Percentiles rank a stretch among this genome's conserved stretches.
These are phyloP conservation scores for Phytophthora tubulina DNA, from an alignment of 352 stramenopile genomes.

Conservation along the genomic window DNA sequence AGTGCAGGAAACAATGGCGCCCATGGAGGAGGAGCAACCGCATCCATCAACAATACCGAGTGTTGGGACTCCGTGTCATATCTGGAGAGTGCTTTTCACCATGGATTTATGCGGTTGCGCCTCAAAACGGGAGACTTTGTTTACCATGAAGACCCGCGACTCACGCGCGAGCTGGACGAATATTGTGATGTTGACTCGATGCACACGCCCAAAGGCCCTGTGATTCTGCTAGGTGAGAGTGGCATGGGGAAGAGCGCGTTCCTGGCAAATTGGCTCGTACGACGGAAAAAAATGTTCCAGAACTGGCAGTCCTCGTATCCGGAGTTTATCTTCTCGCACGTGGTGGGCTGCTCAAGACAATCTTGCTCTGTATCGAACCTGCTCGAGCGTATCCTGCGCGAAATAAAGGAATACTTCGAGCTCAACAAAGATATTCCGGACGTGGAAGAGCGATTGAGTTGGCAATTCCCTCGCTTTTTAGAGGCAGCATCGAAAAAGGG, in stretches of 20 bases:
- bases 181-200: constrained; percentile 90
- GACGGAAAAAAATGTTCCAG: constrained; percentile 87
- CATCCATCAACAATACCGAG: constrained; percentile 47
- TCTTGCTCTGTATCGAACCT: constrained; percentile 89
- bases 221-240: constrained; percentile 80
- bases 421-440: constrained; percentile 87
- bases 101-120: constrained; percentile 82
- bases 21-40: constrained; percentile 9
- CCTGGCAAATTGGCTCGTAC: constrained; percentile 85
- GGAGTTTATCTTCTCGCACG: constrained; percentile 93
- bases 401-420: constrained; percentile 94
- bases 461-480: constrained; percentile 92
- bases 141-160: constrained; percentile 71
- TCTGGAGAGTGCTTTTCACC: constrained; percentile 82
- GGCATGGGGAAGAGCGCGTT: constrained; percentile 82
- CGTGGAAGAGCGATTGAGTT: constrained; percentile 89
- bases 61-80: constrained; percentile 87
- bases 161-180: constrained; percentile 78
- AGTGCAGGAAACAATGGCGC: constrained; percentile 29
- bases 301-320: constrained; percentile 85
- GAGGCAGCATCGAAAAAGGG: constrained; percentile 92
- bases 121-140: constrained; percentile 79
- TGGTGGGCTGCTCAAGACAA: constrained; percentile 90
- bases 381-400: constrained; percentile 86
- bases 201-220: constrained; percentile 78